Base-by-base conservation (phyloP, 1,284 basidiomycete species). In the Cryptococcus sp. region DNA sequence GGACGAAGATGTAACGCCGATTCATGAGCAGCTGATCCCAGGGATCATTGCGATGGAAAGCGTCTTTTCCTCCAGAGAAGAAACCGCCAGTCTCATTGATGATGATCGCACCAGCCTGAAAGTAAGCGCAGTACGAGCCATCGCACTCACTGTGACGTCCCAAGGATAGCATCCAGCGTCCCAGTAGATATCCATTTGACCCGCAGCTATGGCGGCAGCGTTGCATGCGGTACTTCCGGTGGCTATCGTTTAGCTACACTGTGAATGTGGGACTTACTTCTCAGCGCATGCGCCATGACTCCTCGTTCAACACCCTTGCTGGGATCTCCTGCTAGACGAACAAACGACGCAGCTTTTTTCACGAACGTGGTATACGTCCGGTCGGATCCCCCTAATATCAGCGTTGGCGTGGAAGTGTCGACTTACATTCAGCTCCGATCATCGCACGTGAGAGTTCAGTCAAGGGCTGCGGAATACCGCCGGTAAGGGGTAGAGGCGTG, bases 31-130 rank as follows among this genome's bases (percentile, higher is more conserved):
- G 81, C 23, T 86, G 85, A 53, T 89, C 86, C 3, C 75, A 72
- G 2, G 65, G 59, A 22, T 89, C 84, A 47, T 81, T 59, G 75
- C 81, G 76, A 64, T 80, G 77, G 46, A 80, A 78, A 7, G 80
- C 77, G 7, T 79, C 79, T 57, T 86, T 85, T 19, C 86, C 86
- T 5, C 76, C 90, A 10, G 86, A 86, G 44, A 91, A 86, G 52
- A 88, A 80, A 19, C 88, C 85, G 2, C 93, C 93, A 0, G 92
- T 89, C 74, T 96, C 94, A 63, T 91, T 84, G 0, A 91, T 88
- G 62, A 98, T 94, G 62, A 96, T 87, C 4, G 91, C 85, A 0
- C 92, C 94, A 1, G 94, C 87, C 81, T 87, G 74, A 37, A 50
- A 49, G 29, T 37, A n/a, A 20, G 10, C 34, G 29, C 29, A 50